Evolutionary conservation across 306 rosid species (phyloP), one percentile per base, ranked within the genome.

Genomic region (Senna siamea): DNA sequence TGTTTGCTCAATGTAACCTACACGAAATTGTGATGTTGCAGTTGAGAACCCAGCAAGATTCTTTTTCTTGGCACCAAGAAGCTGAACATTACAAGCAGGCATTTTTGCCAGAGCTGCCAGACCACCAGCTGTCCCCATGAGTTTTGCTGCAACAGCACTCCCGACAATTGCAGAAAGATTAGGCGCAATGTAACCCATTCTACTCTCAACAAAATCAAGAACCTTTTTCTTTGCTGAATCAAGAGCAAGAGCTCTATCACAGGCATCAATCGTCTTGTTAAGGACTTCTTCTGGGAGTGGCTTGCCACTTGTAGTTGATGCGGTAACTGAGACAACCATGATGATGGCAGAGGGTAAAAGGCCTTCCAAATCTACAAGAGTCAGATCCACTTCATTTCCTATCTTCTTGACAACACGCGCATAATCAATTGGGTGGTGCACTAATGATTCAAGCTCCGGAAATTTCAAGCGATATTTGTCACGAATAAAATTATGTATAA

Each of bases 41-140:
- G 93, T 88, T 37, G 96, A 94, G 85, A 94, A 94, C 47, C 99
- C 97, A 71, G 96, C 97, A 56, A 94, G 97, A 72, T 86, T 94
- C 72, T 92, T 91, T 78, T 78, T 94, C 90, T 92, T 91, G 43
- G 97, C 96, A 78, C 99, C 99, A 52, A 93, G 96, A 84, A 92
- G 97, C 87, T 94, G 99, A 75, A 94, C 99, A 83, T 94, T 94
- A 82, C 99, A 94, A 69, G 99, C 91, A 80, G 99, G 99, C 99
- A 94, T 92, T 87, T 89, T 94, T 20, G 99, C 90, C 68, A 94
- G 82, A 18, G 96, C 69, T 23, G 17, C 74, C 56, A 94, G 78
- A 43, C 99, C 97, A 67, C 99, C 99, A 67, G 97, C 97, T 30
- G 88, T 91, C 65, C 97, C 99, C 93, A 92, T 87, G 82, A 94